These are phyloP conservation scores for Ajuga reptans DNA, from an alignment of 305 asterid genomes.

Conservation along the genomic window DNA sequence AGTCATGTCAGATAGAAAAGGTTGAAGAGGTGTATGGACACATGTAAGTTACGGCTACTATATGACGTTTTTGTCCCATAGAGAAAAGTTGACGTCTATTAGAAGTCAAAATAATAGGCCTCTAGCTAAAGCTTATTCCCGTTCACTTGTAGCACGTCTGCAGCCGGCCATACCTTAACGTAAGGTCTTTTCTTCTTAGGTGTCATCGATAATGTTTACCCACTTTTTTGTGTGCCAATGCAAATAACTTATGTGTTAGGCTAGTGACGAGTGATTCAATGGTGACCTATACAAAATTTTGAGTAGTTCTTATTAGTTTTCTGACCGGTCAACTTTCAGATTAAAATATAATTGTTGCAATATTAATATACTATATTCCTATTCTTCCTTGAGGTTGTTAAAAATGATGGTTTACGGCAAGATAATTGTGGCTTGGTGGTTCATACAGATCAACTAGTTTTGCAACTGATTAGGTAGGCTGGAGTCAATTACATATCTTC, in stretches of 20 bases:
- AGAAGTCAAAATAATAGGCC: background rate
- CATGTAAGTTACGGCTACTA: background rate
- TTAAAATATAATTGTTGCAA: no score
- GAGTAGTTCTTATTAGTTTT: no score
- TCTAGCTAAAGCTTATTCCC: background rate
- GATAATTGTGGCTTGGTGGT: background rate
- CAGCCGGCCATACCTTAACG: background rate
- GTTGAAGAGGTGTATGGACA: conserved; percentile 1
- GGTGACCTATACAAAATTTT: no score
- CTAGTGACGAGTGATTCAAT: background rate
- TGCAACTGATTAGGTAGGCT: background rate
- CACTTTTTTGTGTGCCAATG: background rate
- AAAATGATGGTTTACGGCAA: background rate
- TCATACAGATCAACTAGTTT: conserved; percentile 7
- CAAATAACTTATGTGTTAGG: background rate
- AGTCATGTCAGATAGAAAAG: conserved; percentile 2
- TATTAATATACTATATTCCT: no score
- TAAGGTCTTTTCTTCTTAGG: background rate
- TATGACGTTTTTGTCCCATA: background rate
- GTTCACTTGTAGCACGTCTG: background rate
- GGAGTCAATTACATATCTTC: background rate
- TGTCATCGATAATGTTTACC: background rate
- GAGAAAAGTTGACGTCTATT: background rate
- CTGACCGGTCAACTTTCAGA: no score
- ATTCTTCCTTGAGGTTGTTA: no score